Percentiles rank a stretch among this genome's conserved stretches.
phyloP scores from a whole-genome alignment of 73 alveolate species.

The Tetrahymena thermophila region DNA sequence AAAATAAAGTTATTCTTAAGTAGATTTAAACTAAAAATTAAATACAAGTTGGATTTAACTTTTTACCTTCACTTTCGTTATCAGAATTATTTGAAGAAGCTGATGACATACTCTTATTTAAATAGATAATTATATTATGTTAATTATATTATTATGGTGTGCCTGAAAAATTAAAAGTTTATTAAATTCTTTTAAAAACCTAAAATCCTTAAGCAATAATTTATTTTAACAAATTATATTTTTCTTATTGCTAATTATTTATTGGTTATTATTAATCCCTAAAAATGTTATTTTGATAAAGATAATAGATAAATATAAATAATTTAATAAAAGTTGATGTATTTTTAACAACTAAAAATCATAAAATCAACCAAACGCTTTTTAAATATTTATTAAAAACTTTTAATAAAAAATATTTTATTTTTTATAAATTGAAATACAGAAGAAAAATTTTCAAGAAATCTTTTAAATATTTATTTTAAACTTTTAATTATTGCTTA shows the following conservation, averaged over 20 bases:
- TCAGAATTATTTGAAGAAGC: neutral
- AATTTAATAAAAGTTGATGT: neutral
- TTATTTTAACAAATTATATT: too few species aligned
- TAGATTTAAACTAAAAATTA: neutral
- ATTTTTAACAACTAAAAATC: neutral
- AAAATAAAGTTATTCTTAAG: neutral
- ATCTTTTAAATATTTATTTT: too few species aligned
- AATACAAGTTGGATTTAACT: neutral
- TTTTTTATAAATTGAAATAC: too few species aligned
- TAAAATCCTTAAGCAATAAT: neutral
- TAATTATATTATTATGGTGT: too few species aligned
- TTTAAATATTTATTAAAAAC: too few species aligned
- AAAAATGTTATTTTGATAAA: neutral
- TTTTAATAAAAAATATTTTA: too few species aligned
- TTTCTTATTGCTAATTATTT: neutral
- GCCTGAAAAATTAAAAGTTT: too few species aligned
- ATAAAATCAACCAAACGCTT: too few species aligned
- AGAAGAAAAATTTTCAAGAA: too few species aligned
- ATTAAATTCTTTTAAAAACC: neutral
- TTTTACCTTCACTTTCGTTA: neutral
- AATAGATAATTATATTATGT: too few species aligned
- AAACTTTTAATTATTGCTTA: too few species aligned
- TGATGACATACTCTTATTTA: neutral
- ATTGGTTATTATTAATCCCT: neutral
- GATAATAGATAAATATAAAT: neutral